A percentile compares a stretch with the other conserved stretches of the same genome.
Evolutionary conservation across 352 stramenopile species (phyloP).

Genomic region (Albugo laibachii): DNA sequence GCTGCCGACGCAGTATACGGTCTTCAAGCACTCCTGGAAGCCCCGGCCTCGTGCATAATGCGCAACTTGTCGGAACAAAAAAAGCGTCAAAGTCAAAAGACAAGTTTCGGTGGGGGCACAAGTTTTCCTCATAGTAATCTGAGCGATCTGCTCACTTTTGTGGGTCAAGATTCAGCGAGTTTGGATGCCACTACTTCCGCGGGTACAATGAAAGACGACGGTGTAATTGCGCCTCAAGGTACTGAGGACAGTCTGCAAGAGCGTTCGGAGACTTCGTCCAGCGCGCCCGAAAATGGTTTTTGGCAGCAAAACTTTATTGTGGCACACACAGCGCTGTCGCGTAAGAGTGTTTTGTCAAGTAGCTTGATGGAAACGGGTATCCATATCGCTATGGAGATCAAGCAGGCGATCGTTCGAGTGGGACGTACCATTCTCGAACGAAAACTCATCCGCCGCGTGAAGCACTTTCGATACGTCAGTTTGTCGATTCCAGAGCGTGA

Average conservation of each 20-base stretch:
- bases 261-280: not conserved
- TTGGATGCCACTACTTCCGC: conserved; percentile 6
- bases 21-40: conserved; percentile 87
- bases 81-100: conserved; percentile 25
- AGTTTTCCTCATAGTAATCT: not conserved
- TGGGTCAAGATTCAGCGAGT: not conserved
- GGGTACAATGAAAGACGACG: conserved; percentile 9
- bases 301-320: conserved; percentile 69
- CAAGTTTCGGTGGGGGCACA: not conserved
- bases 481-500: conserved; percentile 72
- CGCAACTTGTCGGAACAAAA: conserved; percentile 43
- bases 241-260: too few species aligned
- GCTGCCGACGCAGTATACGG: conserved; percentile 90
- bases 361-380: conserved; percentile 85
- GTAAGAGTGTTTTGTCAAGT: conserved; percentile 39
- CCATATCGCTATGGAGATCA: conserved; percentile 88
- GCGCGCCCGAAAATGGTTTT: conserved; percentile 12
- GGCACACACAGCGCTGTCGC: conserved; percentile 45
- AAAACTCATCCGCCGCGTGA: conserved; percentile 86
- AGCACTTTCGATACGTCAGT: conserved; percentile 95
- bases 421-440: conserved; percentile 90
- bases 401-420: conserved; percentile 86
- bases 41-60: conserved; percentile 41
- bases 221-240: conserved; percentile 2
- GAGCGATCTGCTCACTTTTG: conserved; percentile 14